Evolutionary conservation across 2,329 filamentous ascomycete species (phyloP).

Genomic region (Tolypocladium paradoxum): DNA sequence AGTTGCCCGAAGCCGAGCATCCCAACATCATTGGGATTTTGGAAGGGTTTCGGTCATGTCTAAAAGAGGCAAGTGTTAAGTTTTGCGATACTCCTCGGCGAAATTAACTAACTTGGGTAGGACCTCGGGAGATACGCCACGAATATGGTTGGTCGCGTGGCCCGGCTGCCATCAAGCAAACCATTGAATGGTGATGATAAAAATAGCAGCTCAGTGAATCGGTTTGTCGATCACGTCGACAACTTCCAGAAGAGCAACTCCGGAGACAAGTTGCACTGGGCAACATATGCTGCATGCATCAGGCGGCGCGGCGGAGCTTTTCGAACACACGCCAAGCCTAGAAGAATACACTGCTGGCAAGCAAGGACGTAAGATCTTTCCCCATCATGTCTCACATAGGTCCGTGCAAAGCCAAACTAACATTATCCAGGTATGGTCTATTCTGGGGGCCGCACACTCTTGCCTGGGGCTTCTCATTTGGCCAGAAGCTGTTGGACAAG

Average conservation of each 20-base stretch:
- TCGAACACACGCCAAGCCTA: neutral
- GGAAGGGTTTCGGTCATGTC: no score
- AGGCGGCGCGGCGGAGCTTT: neutral
- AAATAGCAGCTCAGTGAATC: neutral
- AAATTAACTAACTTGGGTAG: no score
- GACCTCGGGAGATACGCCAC: no score
- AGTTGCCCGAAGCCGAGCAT: neutral
- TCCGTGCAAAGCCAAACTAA: neutral
- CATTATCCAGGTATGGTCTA: neutral
- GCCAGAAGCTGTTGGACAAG: neutral
- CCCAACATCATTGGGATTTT: neutral
- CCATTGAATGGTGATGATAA: no score
- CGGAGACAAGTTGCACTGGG: neutral
- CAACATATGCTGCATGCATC: slow-evolving; percentile 5
- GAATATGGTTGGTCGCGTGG: no score
- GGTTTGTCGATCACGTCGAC: neutral
- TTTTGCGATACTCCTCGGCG: no score
- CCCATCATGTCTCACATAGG: no score
- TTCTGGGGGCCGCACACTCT: neutral
- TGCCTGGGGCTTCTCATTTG: neutral
- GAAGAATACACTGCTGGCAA: slow-evolving; percentile 1
- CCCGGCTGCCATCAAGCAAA: no score
- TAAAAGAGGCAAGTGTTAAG: no score
- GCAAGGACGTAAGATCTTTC: neutral
- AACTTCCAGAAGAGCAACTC: neutral